Base-by-base conservation (phyloP, 169 alveolate species). In the Eimeria brunetti region DNA sequence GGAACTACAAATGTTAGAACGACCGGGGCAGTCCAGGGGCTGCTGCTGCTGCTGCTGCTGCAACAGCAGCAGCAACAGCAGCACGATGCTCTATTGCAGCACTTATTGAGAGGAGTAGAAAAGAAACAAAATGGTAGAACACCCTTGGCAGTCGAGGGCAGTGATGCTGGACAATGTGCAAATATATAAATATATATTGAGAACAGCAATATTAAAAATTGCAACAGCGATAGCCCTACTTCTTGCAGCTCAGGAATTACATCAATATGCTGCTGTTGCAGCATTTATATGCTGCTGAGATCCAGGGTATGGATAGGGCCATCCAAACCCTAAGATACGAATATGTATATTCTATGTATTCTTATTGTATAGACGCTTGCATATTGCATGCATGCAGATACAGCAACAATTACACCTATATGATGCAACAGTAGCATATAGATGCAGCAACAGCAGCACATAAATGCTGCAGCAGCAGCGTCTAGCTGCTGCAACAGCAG, bases 221-320 rank as follows among this genome's bases (percentile, higher is more conserved):
- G n/a, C n/a, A n/a, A n/a, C n/a, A n/a, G n/a, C n/a, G n/a, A n/a
- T n/a, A n/a, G n/a, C n/a, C 99, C 99, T 62, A 99, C 98, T 96
- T 99, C 99, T 97, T 99, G 99, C 46, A 99, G 99, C 97, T 98
- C 98, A 73, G 99, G 98, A 93, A 99, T 97, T 96, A 99, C 99
- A 73, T 99, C 99, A 83, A 99, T 97, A 99, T 88, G 96, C 69
- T 16, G 69, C 69, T 16, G 69, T n/a, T n/a, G n/a, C n/a, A n/a
- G n/a, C n/a, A n/a, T n/a, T n/a, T n/a, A n/a, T n/a, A n/a, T n/a
- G n/a, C n/a, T n/a, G n/a, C n/a, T n/a, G n/a, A n/a, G n/a, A n/a
- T n/a, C n/a, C n/a, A n/a, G n/a, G n/a, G n/a, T n/a, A n/a, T n/a
- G n/a, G n/a, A n/a, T n/a, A n/a, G n/a, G n/a, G n/a, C n/a, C n/a